Base-by-base conservation (phyloP, 2,329 filamentous ascomycete genomes). In the Fusarium xylarioides region DNA sequence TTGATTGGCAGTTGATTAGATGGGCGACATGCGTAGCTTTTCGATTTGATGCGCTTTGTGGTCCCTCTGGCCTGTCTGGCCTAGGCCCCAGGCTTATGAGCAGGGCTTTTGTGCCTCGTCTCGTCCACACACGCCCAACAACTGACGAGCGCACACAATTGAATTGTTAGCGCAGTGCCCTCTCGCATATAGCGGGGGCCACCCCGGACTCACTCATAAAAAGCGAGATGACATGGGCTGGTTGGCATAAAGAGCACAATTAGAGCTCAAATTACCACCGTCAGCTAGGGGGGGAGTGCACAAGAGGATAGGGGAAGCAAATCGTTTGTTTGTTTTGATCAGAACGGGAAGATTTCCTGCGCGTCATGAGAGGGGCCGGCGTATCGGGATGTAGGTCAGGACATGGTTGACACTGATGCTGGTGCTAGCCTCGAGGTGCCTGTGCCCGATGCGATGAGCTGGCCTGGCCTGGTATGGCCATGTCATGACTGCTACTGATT, bases 261-360 rank as follows among this genome's bases (percentile, higher is more conserved):
- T 65, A 74, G 76, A 77, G 63, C 61, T 23, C 63, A 78, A 74
- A 78, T 78, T 78, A 76, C 75, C 73, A 77, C 76, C 62, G 63
- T 52, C 57, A 66, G 55, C 73, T 77, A 75, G 77, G 77, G 77
- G 76, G 50, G 67, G 72, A 70, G 68, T 72, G 71, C 56, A 67
- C 60, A 70, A 52, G 40, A 65, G 38, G 64, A 75, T 65, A 74
- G 67, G 71, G 63, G 74, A 74, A 58, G 59, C 38, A 32, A 28
- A 30, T 59, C 68, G 71, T 74, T 76, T 77, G 77, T 79, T 80
- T 80, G 73, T 80, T 80, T 75, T 80, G 78, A 77, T 76, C 70
- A 30, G 50, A 42, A 42, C 26, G 70, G 66, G 63, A 62, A 75
- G 66, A 70, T 76, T 74, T 76, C 73, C 64, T 78, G 76, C 74